Percentiles rank a stretch among this genome's conserved stretches.
phyloP scores from a whole-genome alignment of 2,329 filamentous ascomycete species.

The Trichoderma sp. region DNA sequence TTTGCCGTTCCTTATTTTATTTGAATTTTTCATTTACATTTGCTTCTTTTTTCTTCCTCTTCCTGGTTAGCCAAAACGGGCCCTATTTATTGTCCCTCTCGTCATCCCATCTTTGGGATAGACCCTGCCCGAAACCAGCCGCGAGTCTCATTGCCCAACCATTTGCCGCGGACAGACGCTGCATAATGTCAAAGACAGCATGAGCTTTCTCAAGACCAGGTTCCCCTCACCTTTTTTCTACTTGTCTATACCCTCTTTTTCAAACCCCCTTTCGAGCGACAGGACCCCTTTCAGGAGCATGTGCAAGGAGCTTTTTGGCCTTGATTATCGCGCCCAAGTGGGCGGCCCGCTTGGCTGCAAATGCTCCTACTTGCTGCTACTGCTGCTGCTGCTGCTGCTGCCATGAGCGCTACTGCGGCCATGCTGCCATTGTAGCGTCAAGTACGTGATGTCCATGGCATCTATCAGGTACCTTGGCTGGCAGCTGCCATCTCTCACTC shows the following conservation, averaged over 20 bases:
- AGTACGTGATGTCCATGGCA: not conserved
- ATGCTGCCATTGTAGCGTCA: not conserved
- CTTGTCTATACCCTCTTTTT: not conserved
- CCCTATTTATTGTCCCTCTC: not conserved
- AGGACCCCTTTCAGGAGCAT: not conserved
- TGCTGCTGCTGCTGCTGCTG: not conserved
- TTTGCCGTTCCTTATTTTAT: not conserved
- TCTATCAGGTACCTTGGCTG: not conserved
- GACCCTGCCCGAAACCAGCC: slow-evolving; percentile 2
- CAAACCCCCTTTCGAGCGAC: not conserved
- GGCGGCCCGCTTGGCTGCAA: not conserved
- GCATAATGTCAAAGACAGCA: slow-evolving; percentile 39
- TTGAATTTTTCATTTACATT: not conserved
- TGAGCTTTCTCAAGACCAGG: slow-evolving; percentile 48
- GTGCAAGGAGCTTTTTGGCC: not conserved
- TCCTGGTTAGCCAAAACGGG: not conserved
- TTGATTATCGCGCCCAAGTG: slow-evolving; percentile 10
- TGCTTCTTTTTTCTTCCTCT: not conserved
- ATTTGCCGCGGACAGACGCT: slow-evolving; percentile 20
- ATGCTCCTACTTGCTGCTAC: not conserved
- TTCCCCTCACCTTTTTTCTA: slow-evolving; percentile 28
- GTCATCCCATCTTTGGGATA: not conserved
- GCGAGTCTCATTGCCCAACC: slow-evolving; percentile 11
- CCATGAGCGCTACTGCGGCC: not conserved
- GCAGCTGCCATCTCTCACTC: not conserved